Base-by-base conservation (phyloP, 805 yeast genomes). In the Kuraishia piskuri region DNA sequence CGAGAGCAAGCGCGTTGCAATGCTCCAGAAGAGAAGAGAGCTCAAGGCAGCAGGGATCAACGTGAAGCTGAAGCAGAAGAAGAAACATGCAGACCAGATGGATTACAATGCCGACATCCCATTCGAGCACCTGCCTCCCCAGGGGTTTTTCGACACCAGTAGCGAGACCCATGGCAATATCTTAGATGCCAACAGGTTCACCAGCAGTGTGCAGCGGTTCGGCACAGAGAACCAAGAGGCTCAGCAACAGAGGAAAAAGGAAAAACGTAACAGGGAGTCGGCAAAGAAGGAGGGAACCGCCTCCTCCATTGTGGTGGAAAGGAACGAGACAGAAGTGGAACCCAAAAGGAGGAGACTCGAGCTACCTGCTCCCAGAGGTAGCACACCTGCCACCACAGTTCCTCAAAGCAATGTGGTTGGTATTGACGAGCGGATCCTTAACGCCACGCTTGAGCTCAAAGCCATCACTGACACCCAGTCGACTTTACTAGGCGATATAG, bases 91-190 rank as follows among this genome's bases (percentile, higher is more conserved):
- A 22, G 79, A 79, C 36, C 85, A 83, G 55, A 80, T 88, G 64
- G 97, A 91, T 64, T 90, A 88, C 66, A 88, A 86, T 63, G 86
- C 82, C 1, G 96, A 88, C 60, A 81, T 91, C 9, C 89, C 92
- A 0, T 86, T 87, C 61, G 94, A 90, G 61, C 83, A 81, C 55
- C 68, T 67, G 17, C 92, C 96, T 0, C 77, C 74, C 3, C 72
- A 69, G 0, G 97, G 96, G 0, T 67, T 80, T 21, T 88, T 84
- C 63, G 91, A 87, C 61, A 81, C 83, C 0, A 61, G 73, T 0
- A 80, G 77, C n/a, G 97, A 91, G 63, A 67, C 68, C 14, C 60
- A 59, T 14, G 56, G 58, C 2, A 81, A 83, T 54, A 62, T 61
- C 2, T 54, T 54, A 7, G 76, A 72, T 1, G 65, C 72, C 47